Evolutionary conservation across 176 grass and related monocot genomes (phyloP), one percentile per base, ranked within the genome.

Genomic region (Zoysia japonica): DNA sequence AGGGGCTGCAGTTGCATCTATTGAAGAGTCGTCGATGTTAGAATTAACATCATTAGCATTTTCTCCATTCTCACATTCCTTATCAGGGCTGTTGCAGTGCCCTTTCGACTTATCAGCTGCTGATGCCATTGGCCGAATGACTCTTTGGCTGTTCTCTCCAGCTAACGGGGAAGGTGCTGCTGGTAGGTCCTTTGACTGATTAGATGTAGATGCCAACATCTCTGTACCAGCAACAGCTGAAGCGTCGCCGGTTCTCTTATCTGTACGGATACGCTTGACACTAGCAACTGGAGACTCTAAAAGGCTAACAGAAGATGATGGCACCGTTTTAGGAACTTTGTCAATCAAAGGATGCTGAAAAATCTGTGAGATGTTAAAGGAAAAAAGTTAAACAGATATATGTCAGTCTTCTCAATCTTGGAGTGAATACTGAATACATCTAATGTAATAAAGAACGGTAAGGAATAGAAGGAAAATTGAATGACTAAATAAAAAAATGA

Each of bases 331-430:
- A 74, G 80, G 17, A 83, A 87, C 75, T 87, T 96, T 93, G 38
- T 93, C 88, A 47, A 83, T 95, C 77, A 91, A 87, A 76, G 89
- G 86, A 80, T 93, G 83, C 87, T 93, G 96, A 93, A 99, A 99
- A 85, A 99, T 99, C 96, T 99, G 69, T 82, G 20, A n/a, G 77
- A 19, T 28, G 73, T 82, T 28, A 78, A 52, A 75, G 79, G 83
- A 78, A 80, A 80, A 55, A 65, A 42, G 14, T 28, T 28, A 41
- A 72, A 72, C 28, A 82, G 46, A 76, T 79, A 44, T 79, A 57
- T 73, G 45, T 74, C 65, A 82, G 59, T 67, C 68, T 53, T 75
- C 20, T 10, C 65, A 84, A 77, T 41, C 17, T 59, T 72, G 20
- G 81, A 84, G 11, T 80, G 67, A 37, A 62, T 55, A 52, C 41